phyloP scores from a whole-genome alignment of 2,329 filamentous ascomycete genomes.

The Aspergillus sp. region DNA sequence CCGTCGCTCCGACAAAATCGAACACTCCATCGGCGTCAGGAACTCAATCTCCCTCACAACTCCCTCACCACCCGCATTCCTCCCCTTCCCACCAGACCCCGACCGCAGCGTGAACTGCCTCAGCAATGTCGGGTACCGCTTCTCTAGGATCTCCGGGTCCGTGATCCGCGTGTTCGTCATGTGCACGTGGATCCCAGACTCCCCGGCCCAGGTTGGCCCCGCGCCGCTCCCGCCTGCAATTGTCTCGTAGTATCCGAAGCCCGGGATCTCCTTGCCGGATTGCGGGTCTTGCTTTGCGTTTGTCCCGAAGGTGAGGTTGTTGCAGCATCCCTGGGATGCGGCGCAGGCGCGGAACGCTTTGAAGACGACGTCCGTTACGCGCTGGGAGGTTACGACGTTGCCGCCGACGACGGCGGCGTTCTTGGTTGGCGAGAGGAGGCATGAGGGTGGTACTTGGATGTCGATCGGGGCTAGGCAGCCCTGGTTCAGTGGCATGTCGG shows the following conservation, averaged over 20 bases:
- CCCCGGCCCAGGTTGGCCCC: slow-evolving; percentile 72
- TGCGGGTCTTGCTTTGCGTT: slow-evolving; percentile 67
- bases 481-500: slow-evolving; percentile 84
- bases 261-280: slow-evolving; percentile 59
- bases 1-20: slow-evolving; percentile 73
- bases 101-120: slow-evolving; percentile 68
- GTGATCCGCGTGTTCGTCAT: slow-evolving; percentile 90
- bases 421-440: slow-evolving; percentile 72
- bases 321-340: slow-evolving; percentile 76
- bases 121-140: slow-evolving; percentile 74
- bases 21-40: slow-evolving; percentile 74
- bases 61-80: slow-evolving; percentile 71
- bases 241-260: slow-evolving; percentile 87
- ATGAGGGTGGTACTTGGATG: slow-evolving; percentile 67
- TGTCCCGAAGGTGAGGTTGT: slow-evolving; percentile 77
- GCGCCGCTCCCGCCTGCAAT: slow-evolving; percentile 80
- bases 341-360: slow-evolving; percentile 78
- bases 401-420: slow-evolving; percentile 79
- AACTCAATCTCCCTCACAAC: slow-evolving; percentile 83
- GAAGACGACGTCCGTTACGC: slow-evolving; percentile 80
- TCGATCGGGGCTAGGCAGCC: slow-evolving; percentile 76
- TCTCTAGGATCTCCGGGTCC: slow-evolving; percentile 78
- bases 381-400: slow-evolving; percentile 76
- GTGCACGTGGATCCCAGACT: slow-evolving; percentile 75
- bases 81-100: slow-evolving; percentile 65